Evolutionary conservation across 768 basidiomycete species (phyloP).

Genomic region (Mycena vitilis): DNA sequence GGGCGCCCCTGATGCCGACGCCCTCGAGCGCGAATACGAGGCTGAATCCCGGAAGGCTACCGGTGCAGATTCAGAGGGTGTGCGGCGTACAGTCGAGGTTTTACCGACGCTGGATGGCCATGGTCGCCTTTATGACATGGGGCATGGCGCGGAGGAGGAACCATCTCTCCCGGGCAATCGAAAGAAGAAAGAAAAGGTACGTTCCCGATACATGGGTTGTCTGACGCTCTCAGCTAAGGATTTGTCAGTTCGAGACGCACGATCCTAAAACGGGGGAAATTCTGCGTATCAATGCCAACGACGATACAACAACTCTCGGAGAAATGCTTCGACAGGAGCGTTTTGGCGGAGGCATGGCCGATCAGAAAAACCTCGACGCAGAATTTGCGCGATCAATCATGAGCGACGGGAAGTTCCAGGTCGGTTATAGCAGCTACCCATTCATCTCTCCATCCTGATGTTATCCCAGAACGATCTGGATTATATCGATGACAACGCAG

Average conservation of each 20-base stretch:
- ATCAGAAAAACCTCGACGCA: conserved; percentile 92
- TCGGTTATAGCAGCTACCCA: conserved; percentile 44
- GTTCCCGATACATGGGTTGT: conserved; percentile 37
- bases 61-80: conserved; percentile 54
- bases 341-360: conserved; percentile 88
- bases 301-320: conserved; percentile 85
- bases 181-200: conserved; percentile 84
- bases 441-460: neutral
- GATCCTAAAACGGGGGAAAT: conserved; percentile 93
- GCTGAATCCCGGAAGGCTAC: conserved; percentile 65
- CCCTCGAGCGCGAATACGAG: conserved; percentile 90
- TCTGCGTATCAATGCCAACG: conserved; percentile 90
- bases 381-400: conserved; percentile 91
- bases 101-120: conserved; percentile 89
- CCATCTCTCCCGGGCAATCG: conserved; percentile 71
- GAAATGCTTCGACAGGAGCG: conserved; percentile 95
- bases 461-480: conserved; percentile 80
- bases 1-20: conserved; percentile 79
- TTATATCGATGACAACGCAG: conserved; percentile 97
- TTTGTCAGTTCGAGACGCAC: conserved; percentile 81
- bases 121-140: conserved; percentile 92
- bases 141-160: conserved; percentile 75
- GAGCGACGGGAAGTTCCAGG: conserved; percentile 89
- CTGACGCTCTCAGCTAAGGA: neutral
- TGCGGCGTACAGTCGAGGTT: conserved; percentile 79